Evolutionary conservation across 2,329 filamentous ascomycete genomes (phyloP).

Genomic region (Cytospora mali): DNA sequence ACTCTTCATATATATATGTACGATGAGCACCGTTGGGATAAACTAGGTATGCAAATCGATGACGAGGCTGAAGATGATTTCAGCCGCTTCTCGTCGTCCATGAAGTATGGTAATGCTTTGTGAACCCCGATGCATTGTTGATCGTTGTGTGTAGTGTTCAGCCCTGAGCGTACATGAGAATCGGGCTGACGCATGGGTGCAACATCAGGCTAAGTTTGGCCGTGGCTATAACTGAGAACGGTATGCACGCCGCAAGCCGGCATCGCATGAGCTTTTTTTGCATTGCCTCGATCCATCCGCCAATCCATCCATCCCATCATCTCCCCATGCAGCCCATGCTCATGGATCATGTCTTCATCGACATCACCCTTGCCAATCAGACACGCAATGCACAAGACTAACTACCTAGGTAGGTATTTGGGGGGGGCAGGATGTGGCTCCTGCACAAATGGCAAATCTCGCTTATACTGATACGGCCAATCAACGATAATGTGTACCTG

Average conservation of each 20-base stretch:
- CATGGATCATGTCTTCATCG: not conserved
- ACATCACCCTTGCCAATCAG: conserved; percentile 15
- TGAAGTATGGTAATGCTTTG: no score
- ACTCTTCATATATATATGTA: no score
- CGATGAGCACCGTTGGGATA: no score
- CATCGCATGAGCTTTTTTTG: not conserved
- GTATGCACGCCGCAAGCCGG: not conserved
- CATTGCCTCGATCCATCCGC: not conserved
- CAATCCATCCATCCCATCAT: no score
- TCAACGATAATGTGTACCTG: not conserved
- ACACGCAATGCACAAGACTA: not conserved
- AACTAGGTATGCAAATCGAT: no score
- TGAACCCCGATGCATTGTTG: no score
- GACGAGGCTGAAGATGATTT: not conserved
- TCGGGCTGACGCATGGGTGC: not conserved
- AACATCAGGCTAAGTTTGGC: not conserved
- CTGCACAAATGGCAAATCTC: conserved; percentile 16
- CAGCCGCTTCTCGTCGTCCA: no score
- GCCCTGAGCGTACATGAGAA: not conserved
- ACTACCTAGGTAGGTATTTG: not conserved
- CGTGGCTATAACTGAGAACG: not conserved
- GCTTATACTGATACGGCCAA: conserved; percentile 9
- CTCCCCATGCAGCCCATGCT: no score
- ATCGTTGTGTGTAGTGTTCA: not conserved
- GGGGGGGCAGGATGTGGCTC: conserved; percentile 16